Conservation (phyloP, 306 rosid genomes). For the Lupinus albus region DNA sequence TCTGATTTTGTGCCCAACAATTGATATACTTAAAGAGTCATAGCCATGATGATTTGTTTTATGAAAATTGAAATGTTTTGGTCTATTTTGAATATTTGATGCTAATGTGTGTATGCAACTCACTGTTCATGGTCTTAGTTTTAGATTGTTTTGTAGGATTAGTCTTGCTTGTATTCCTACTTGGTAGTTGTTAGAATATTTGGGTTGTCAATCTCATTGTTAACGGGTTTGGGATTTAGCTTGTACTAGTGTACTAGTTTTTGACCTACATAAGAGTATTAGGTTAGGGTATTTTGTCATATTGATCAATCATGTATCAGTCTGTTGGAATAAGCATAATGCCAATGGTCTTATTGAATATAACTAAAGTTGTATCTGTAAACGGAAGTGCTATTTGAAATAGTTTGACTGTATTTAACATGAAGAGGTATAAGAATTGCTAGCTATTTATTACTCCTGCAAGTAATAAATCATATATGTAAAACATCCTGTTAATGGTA, state of each 20-base stretch:
- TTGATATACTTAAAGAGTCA: neutral
- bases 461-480: too few relatives aligned
- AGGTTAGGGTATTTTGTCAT: neutral
- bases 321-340: conserved; percentile 11
- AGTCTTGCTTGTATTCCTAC: neutral
- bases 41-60: neutral
- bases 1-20: neutral
- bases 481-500: too few relatives aligned
- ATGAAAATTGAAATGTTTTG: conserved; percentile 4
- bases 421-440: too few relatives aligned
- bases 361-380: neutral
- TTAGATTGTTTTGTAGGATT: conserved; percentile 5
- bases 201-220: too few relatives aligned
- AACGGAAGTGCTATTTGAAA: too few relatives aligned
- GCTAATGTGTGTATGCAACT: neutral
- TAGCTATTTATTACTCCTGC: too few relatives aligned
- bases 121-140: neutral
- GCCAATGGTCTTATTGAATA: conserved; percentile 7
- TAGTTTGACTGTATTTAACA: too few relatives aligned
- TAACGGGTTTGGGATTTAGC: too few relatives aligned
- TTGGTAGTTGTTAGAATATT: neutral
- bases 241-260: neutral
- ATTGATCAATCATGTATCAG: neutral
- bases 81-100: neutral
- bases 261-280: neutral